Percentiles rank a stretch among this genome's conserved stretches.
phyloP scores from a whole-genome alignment of 257 asterid species.

The Henckelia pumila region DNA sequence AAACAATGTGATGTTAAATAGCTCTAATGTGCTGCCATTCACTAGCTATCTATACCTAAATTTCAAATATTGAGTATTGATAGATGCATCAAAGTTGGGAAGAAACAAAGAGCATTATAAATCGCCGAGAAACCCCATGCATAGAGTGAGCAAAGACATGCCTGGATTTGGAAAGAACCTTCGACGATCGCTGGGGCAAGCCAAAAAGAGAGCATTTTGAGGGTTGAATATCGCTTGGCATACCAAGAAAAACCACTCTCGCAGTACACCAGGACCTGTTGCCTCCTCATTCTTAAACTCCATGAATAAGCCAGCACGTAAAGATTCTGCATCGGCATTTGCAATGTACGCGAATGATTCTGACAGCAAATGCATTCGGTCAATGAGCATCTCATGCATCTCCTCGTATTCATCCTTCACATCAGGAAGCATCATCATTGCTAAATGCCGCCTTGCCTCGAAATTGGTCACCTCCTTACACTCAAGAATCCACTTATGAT shows the following conservation, averaged over 20 bases:
- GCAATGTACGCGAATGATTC: conserved; percentile 81
- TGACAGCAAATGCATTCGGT: conserved; percentile 71
- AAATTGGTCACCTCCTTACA: conserved; percentile 76
- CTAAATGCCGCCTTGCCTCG: conserved; percentile 80
- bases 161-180: conserved; percentile 99
- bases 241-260: conserved; percentile 96
- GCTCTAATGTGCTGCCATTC: conserved; percentile 5
- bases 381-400: conserved; percentile 93
- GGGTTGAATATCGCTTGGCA: conserved; percentile 90
- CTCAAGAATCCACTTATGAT: conserved; percentile 70
- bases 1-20: not conserved
- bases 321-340: conserved; percentile 51
- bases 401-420: conserved; percentile 82
- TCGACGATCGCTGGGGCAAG: conserved; percentile 93
- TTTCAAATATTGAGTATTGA: conserved; percentile 4
- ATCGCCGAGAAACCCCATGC: not conserved
- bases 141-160: conserved; percentile 23
- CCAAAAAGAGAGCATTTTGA: conserved; percentile 81
- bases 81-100: conserved; percentile 14
- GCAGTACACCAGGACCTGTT: conserved; percentile 95
- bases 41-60: not conserved
- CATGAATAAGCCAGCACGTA: conserved; percentile 86
- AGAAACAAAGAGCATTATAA: conserved; percentile 19
- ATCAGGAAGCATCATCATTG: conserved; percentile 80
- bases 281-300: conserved; percentile 98